A percentile compares a stretch with the other conserved stretches of the same genome.
Conservation (phyloP, 169 alveolate species). For the Eimeria brunetti region DNA sequence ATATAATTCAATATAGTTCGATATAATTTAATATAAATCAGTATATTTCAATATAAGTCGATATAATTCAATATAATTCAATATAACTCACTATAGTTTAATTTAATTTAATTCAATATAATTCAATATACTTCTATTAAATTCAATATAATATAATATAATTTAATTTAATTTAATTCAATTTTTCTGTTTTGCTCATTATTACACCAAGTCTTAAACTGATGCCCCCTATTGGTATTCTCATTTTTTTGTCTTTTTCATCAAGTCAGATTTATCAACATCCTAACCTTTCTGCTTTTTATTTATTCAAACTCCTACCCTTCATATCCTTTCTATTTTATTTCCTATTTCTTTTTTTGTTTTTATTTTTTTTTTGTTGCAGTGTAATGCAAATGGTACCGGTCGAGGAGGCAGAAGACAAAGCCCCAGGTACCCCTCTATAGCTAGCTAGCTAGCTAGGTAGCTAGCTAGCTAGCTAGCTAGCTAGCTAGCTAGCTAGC, state of each 20-base stretch:
- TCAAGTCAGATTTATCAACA: background rate
- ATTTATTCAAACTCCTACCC: background rate
- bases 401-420: conserved; percentile 11
- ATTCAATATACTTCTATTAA: no score
- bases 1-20: no score
- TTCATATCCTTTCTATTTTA: background rate
- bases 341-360: background rate
- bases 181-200: no score
- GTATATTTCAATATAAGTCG: no score
- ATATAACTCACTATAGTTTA: no score
- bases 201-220: no score
- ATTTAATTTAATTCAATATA: no score
- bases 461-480: background rate
- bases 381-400: conserved; percentile 35
- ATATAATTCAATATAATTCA: no score
- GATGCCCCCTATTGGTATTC: no score
- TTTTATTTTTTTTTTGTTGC: background rate
- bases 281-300: background rate
- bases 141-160: no score
- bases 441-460: background rate
- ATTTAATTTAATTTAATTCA: no score
- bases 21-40: no score
- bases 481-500: background rate
- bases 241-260: background rate
- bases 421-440: background rate